Evolutionary conservation across 2,329 filamentous ascomycete genomes (phyloP), one percentile per base, ranked within the genome.

Genomic region (Pyrenochaeta sp.): DNA sequence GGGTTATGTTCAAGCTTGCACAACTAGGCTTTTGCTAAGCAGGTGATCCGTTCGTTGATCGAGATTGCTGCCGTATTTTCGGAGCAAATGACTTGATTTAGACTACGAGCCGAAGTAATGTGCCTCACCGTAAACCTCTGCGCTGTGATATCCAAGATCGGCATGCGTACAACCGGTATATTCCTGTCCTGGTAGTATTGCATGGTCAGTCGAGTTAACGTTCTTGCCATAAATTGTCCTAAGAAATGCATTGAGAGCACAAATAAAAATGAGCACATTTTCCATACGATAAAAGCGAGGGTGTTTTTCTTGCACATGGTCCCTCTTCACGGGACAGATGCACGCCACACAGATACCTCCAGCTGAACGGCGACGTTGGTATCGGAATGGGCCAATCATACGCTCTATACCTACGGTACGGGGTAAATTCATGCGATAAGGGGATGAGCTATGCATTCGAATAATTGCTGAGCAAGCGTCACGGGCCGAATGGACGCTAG

Each of bases 381-480:
- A 42, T 42, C 40, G 40, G 40, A 42, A 42, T 30, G 40, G 40
- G 15, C 40, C 40, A 42, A 42, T 42, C 40, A 42, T 42, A 20
- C 23, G 40, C 40, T 42, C 40, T 42, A 23, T 42, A 42, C 40
- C 40, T 42, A 20, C 40, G 27, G 20, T 42, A 42, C 40, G 23
- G 40, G 20, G 40, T 42, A 42, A 42, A 23, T 42, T 23, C 40
- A 42, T 21, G 40, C 40, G 40, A 42, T 27, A 42, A 42, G 18
- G 40, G 5, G 3, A 42, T 42, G 40, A 42, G 40, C 40, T 17
- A 42, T 42, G 40, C 39, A 27, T 42, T 20, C 23, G 17, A 6
- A 27, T 12, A 42, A 42, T 42, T 42, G 40, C 23, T 42, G 23
- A 42, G 40, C 40, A 29, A 30, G 40, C 40, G 23, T 42, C 12